Evolutionary conservation across 768 basidiomycete genomes (phyloP), one percentile per base, ranked within the genome.

Genomic region (Suillus paluster): DNA sequence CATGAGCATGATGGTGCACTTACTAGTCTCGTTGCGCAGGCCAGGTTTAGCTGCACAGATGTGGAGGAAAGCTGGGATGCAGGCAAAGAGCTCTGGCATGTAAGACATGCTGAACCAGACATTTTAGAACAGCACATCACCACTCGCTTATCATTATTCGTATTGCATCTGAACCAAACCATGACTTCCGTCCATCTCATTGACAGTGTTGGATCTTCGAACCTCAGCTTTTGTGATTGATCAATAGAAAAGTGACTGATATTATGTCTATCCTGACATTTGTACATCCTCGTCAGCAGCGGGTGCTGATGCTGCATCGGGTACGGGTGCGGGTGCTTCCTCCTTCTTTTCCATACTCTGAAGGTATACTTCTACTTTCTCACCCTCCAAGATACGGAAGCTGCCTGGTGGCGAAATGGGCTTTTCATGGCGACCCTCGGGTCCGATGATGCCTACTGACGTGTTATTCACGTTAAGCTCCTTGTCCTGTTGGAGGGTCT

Each of bases 401-500:
- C 82, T 70, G 21, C 89, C 87, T 64, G 79, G 80, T 30, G 83
- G 78, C 4, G 82, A 79, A 19, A 81, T 72, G n/a, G 70, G 67
- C 46, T 75, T 81, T 76, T 94, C 89, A 62, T 87, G 79, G 38
- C 75, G 71, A 67, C 89, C 85, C 34, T 82, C 77, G 12, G 90
- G 84, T 11, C 97, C 97, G 62, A 98, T 83, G 71, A 99, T 92
- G 34, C 95, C 96, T 67, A 99, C 88, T 2, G 93, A 95, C 1
- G 97, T 99, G 80, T 99, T 99, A 73, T 91, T 87, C 67, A 89
- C 80, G 19, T 89, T 95, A 60, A 99, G 88, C 70, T 93, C 95
- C 76, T 99, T 99, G 81, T 99, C 97, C 72, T 99, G 97, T 70
- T 99, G 97, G 41, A 99, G 86, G 2, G 97, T 99, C 74, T 99